Evolutionary conservation across 2,329 filamentous ascomycete genomes (phyloP).

Genomic region (Pestalotiopsis sp.): DNA sequence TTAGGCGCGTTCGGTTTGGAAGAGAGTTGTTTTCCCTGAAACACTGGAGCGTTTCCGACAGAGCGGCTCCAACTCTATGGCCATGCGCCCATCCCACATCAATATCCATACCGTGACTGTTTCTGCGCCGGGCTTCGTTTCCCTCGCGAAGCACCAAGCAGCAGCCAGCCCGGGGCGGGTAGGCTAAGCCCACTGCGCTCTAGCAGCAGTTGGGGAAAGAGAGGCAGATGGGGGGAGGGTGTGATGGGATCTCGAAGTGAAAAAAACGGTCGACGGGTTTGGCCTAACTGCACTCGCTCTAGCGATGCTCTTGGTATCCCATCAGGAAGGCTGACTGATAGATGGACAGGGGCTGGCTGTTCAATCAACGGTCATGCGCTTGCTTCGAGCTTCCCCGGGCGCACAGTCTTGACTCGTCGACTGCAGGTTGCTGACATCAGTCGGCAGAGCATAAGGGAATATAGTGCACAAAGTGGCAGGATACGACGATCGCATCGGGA

Average conservation of each 20-base stretch:
- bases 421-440: conserved; percentile 7
- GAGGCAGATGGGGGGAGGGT: background rate
- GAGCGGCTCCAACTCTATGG: conserved; percentile 14
- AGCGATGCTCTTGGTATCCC: no score
- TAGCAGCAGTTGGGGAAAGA: background rate
- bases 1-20: background rate
- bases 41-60: conserved; percentile 18
- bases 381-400: background rate
- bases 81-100: background rate
- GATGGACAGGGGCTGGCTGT: background rate
- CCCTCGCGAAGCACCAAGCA: background rate
- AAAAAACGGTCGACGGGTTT: no score
- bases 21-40: conserved; percentile 14
- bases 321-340: no score
- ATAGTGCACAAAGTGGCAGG: background rate
- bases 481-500: background rate
- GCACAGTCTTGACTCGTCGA: background rate
- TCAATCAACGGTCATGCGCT: background rate
- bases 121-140: background rate
- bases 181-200: conserved; percentile 3
- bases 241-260: no score
- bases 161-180: background rate
- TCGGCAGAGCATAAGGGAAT: conserved; percentile 3
- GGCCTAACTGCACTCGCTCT: no score
- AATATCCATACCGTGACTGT: background rate